Conservation (phyloP, 1,284 basidiomycete species). For the Trametes polyzona region DNA sequence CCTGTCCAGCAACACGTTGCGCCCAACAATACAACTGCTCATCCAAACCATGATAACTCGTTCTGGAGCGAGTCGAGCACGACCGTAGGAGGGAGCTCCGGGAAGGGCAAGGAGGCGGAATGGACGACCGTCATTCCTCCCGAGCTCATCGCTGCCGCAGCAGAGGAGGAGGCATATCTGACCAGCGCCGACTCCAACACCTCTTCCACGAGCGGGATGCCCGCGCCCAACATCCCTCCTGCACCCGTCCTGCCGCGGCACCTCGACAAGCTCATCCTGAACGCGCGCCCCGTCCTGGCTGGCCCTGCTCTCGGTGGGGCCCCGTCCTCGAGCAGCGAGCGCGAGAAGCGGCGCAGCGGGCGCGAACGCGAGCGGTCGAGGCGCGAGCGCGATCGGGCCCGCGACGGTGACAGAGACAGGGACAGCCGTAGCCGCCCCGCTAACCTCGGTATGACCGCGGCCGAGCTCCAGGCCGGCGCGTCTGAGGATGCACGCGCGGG, state of each 20-base stretch:
- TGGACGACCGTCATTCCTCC: conserved; percentile 83
- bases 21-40: conserved; percentile 29
- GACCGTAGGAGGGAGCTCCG: conserved; percentile 37
- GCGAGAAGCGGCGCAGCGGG: conserved; percentile 25
- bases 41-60: conserved; percentile 32
- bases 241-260: conserved; percentile 90
- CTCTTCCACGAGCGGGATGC: conserved; percentile 41
- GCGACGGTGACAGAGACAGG: conserved; percentile 3
- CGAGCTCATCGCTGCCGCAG: conserved; percentile 78
- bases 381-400: conserved; percentile 26
- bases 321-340: conserved; percentile 21
- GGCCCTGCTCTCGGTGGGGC: conserved; percentile 24
- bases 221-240: conserved; percentile 78
- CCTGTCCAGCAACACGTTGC: conserved; percentile 26
- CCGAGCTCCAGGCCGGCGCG: conserved; percentile 15
- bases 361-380: conserved; percentile 28
- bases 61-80: conserved; percentile 54
- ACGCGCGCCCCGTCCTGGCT: conserved; percentile 45
- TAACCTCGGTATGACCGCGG: conserved; percentile 33
- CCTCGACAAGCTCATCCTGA: conserved; percentile 93
- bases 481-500: conserved; percentile 15
- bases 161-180: conserved; percentile 81
- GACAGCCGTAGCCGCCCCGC: conserved; percentile 29
- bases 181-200: conserved; percentile 43
- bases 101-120: conserved; percentile 38